phyloP scores from a whole-genome alignment of 2,329 filamentous ascomycete genomes.

The Venturia oleaginea region DNA sequence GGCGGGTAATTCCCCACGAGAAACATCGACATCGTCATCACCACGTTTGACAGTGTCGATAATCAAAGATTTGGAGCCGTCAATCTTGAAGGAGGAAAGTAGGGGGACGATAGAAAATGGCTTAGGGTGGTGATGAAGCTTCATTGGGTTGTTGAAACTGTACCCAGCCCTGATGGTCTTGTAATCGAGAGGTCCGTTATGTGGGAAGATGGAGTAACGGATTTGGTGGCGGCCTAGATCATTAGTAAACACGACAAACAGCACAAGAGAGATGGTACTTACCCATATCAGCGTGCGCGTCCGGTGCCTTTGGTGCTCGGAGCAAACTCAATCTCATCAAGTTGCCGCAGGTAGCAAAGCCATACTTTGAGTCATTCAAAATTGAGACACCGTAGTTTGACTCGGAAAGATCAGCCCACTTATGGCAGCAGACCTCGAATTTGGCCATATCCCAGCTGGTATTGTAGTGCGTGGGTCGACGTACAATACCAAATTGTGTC shows the following conservation, averaged over 20 bases:
- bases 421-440: slow-evolving; percentile 93
- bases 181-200: slow-evolving; percentile 61
- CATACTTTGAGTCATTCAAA: slow-evolving; percentile 92
- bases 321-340: slow-evolving; percentile 83
- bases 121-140: slow-evolving; percentile 36
- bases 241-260: not conserved
- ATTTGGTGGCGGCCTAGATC: slow-evolving; percentile 58
- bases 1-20: slow-evolving; percentile 45
- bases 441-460: slow-evolving; percentile 97
- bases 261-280: slow-evolving; percentile 11
- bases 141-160: slow-evolving; percentile 81
- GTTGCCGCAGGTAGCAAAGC: slow-evolving; percentile 82
- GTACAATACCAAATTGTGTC: slow-evolving; percentile 83
- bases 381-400: slow-evolving; percentile 84
- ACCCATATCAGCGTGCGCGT: slow-evolving; percentile 88
- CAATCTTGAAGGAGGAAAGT: slow-evolving; percentile 55
- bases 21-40: slow-evolving; percentile 47
- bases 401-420: slow-evolving; percentile 85
- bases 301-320: slow-evolving; percentile 82
- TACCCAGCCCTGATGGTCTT: slow-evolving; percentile 74
- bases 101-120: slow-evolving; percentile 23
- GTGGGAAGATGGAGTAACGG: slow-evolving; percentile 83
- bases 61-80: slow-evolving; percentile 56
- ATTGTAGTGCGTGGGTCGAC: slow-evolving; percentile 93
- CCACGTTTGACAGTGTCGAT: slow-evolving; percentile 89